phyloP scores from a whole-genome alignment of 1,284 basidiomycete species.

The Cryptococcus amylolentus region DNA sequence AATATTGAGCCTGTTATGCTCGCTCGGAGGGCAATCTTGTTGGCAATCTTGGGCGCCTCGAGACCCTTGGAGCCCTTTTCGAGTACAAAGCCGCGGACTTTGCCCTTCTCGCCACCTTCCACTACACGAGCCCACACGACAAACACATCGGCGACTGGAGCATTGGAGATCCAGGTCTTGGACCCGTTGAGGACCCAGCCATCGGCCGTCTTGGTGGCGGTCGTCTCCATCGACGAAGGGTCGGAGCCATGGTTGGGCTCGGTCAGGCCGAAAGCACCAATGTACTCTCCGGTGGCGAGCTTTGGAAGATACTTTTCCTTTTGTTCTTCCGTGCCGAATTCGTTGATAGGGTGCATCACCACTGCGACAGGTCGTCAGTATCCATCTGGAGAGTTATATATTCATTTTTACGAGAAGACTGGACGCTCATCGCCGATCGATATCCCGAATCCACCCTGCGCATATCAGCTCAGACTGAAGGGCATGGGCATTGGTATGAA shows the following conservation, averaged over 20 bases:
- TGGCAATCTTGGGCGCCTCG: slow-evolving; percentile 80
- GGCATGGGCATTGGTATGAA: background rate
- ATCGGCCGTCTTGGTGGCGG: slow-evolving; percentile 75
- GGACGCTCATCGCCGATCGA: slow-evolving; percentile 91
- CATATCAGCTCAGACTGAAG: background rate
- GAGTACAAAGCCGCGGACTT: slow-evolving; percentile 85
- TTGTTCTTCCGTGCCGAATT: slow-evolving; percentile 84
- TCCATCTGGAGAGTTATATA: background rate
- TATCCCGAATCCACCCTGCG: slow-evolving; percentile 85
- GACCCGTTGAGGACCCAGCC: slow-evolving; percentile 83
- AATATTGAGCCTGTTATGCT: slow-evolving; percentile 91
- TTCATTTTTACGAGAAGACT: slow-evolving; percentile 61
- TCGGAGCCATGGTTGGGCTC: slow-evolving; percentile 97
- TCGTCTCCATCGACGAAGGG: slow-evolving; percentile 90
- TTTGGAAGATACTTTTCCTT: slow-evolving; percentile 86
- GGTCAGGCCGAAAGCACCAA: slow-evolving; percentile 96
- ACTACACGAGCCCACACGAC: slow-evolving; percentile 73
- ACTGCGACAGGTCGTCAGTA: slow-evolving; percentile 45
- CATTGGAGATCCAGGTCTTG: slow-evolving; percentile 96
- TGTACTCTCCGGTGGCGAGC: slow-evolving; percentile 78
- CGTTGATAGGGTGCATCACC: slow-evolving; percentile 97
- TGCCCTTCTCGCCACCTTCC: slow-evolving; percentile 56
- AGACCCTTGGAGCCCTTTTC: slow-evolving; percentile 88
- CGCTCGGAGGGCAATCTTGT: slow-evolving; percentile 86
- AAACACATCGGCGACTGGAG: slow-evolving; percentile 79